Evolutionary conservation across 768 basidiomycete genomes (phyloP).

Genomic region (Leccinum barrowsii): DNA sequence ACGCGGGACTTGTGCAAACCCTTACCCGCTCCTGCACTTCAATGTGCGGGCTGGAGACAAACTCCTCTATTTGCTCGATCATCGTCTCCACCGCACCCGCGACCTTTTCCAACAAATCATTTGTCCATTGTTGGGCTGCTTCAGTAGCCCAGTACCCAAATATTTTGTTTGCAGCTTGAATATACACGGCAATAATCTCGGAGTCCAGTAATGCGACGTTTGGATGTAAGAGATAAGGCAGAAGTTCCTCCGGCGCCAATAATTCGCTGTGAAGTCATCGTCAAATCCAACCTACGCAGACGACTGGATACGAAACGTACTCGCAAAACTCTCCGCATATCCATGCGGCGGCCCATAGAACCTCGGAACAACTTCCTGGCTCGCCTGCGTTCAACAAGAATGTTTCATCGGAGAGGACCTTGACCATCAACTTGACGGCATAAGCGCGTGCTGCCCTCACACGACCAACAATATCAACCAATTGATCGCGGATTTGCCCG

Average conservation of each 20-base stretch:
- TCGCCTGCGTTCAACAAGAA: slow-evolving; percentile 66
- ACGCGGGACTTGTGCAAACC: slow-evolving; percentile 1
- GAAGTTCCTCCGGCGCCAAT: slow-evolving; percentile 69
- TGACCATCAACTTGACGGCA: slow-evolving; percentile 81
- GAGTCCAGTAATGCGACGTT: slow-evolving; percentile 53
- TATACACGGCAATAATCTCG: slow-evolving; percentile 71
- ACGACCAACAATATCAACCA: slow-evolving; percentile 83
- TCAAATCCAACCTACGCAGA: background rate
- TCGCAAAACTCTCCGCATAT: slow-evolving; percentile 93
- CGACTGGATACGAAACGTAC: slow-evolving; percentile 42
- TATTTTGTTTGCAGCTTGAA: slow-evolving; percentile 82
- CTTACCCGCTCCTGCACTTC: slow-evolving; percentile 92
- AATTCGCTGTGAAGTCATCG: slow-evolving; percentile 53
- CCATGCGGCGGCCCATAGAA: slow-evolving; percentile 94
- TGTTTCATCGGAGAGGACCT: slow-evolving; percentile 73
- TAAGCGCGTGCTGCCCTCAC: slow-evolving; percentile 73
- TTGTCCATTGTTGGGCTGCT: slow-evolving; percentile 73
- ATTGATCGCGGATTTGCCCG: slow-evolving; percentile 70
- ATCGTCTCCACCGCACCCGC: slow-evolving; percentile 62
- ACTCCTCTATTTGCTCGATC: slow-evolving; percentile 52
- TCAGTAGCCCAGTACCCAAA: slow-evolving; percentile 84
- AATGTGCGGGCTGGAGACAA: slow-evolving; percentile 62
- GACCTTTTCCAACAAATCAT: slow-evolving; percentile 63
- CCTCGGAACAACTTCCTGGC: slow-evolving; percentile 73
- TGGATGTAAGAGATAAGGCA: slow-evolving; percentile 66